phyloP scores from a whole-genome alignment of 331 rosid species.

The Stylosanthes scabra region DNA sequence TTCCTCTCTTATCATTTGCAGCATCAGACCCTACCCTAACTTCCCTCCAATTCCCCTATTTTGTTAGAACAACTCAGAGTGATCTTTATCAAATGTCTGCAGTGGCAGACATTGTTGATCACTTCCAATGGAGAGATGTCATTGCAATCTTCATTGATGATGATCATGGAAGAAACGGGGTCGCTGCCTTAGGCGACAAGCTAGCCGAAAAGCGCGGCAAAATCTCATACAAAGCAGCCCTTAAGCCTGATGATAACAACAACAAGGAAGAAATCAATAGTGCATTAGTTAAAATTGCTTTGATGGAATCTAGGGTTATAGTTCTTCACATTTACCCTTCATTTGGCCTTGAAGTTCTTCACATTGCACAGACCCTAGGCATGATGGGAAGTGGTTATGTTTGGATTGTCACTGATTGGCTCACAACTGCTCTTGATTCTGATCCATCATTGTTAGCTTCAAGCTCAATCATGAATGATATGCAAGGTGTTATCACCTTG shows the following conservation, averaged over 20 bases:
- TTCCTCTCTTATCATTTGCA: constrained; percentile 74
- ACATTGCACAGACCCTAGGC: constrained; percentile 59
- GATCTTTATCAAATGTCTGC: constrained; percentile 80
- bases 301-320: constrained; percentile 76
- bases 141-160: constrained; percentile 70
- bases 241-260: constrained; percentile 36
- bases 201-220: constrained; percentile 66
- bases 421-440: constrained; percentile 35
- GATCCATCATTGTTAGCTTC: neutral
- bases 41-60: constrained; percentile 73
- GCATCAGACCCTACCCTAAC: constrained; percentile 87
- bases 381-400: constrained; percentile 80
- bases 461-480: constrained; percentile 34
- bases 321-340: constrained; percentile 69
- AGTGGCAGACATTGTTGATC: constrained; percentile 65
- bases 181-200: constrained; percentile 68
- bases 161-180: constrained; percentile 77
- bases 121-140: constrained; percentile 77
- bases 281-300: constrained; percentile 57
- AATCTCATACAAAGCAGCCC: constrained; percentile 59
- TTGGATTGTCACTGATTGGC: constrained; percentile 84
- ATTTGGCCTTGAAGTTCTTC: constrained; percentile 56
- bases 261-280: constrained; percentile 48
- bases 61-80: constrained; percentile 72
- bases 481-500: constrained; percentile 67